Percentiles rank a stretch among this genome's conserved stretches.
phyloP scores from a whole-genome alignment of 2,329 filamentous ascomycete species.

The Colletotrichum eleusines region DNA sequence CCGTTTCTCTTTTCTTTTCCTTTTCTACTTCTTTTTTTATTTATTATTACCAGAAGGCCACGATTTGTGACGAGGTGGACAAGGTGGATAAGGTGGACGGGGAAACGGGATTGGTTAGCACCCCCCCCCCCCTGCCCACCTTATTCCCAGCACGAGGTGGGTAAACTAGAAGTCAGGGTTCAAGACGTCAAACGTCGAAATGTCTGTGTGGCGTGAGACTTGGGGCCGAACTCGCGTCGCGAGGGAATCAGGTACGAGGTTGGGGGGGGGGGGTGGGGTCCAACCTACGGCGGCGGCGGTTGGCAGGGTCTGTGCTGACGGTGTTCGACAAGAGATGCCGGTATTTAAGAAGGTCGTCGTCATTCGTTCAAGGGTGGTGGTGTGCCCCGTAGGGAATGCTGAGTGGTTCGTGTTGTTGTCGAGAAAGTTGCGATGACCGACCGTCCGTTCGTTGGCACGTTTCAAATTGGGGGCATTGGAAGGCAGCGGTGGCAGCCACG shows the following conservation, averaged over 20 bases:
- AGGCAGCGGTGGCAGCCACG: neutral
- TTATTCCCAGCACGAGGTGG: neutral
- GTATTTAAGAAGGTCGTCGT: neutral
- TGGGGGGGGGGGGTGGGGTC: neutral
- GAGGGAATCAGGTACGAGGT: neutral
- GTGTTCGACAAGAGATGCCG: neutral
- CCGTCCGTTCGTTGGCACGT: constrained; percentile 2
- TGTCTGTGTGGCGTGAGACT: constrained; percentile 15
- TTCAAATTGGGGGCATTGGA: too few species aligned
- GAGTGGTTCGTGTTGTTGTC: neutral
- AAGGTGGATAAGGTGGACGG: neutral
- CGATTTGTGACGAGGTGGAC: neutral
- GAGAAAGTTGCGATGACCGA: neutral
- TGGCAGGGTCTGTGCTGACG: constrained; percentile 1
- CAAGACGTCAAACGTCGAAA: constrained; percentile 25
- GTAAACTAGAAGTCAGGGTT: constrained; percentile 25
- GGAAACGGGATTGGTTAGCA: neutral
- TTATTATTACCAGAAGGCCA: neutral
- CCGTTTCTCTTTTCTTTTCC: neutral
- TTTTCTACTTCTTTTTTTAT: neutral
- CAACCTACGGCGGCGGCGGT: neutral
- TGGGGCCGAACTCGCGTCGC: constrained; percentile 31
- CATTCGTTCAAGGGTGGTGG: neutral
- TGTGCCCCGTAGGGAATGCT: neutral
- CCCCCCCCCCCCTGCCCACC: neutral